phyloP scores from a whole-genome alignment of 805 yeast genomes.

The Candida montana region DNA sequence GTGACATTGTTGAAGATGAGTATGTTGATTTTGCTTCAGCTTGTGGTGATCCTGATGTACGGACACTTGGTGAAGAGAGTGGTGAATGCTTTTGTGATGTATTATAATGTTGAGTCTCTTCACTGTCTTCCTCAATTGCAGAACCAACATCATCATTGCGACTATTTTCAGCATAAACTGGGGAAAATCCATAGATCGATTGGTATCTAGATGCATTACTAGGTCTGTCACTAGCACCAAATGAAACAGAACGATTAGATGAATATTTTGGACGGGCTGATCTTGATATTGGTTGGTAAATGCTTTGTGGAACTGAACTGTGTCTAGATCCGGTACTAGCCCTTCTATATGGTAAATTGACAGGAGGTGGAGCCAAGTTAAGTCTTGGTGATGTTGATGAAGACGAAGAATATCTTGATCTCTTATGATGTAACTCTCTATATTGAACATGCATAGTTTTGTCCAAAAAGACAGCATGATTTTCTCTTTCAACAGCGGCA shows the following conservation, averaged over 20 bases:
- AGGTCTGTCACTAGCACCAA: constrained; percentile 5
- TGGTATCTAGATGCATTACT: constrained; percentile 6
- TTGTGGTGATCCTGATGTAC: constrained; percentile 18
- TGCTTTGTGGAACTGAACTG: background rate
- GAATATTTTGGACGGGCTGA: constrained; percentile 8
- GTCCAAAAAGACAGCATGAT: constrained; percentile 68
- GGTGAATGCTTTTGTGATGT: constrained; percentile 18
- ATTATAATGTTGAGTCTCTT: constrained; percentile 1
- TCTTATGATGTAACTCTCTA: constrained; percentile 47
- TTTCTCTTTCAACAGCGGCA: constrained; percentile 79
- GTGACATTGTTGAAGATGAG: constrained; percentile 23
- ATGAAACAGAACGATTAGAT: constrained; percentile 20
- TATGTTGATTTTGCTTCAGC: constrained; percentile 23
- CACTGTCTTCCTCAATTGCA: constrained; percentile 1
- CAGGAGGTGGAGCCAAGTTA: constrained; percentile 77
- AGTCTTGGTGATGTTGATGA: constrained; percentile 32
- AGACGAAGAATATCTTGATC: constrained; percentile 15
- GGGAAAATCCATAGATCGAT: constrained; percentile 9
- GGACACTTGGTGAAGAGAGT: constrained; percentile 24
- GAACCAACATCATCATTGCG: background rate
- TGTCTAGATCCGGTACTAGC: constrained; percentile 27
- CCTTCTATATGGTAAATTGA: constrained; percentile 49
- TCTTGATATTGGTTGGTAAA: constrained; percentile 5
- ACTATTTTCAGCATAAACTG: background rate
- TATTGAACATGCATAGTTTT: constrained; percentile 84